A percentile compares a stretch with the other conserved stretches of the same genome.
Conservation (phyloP, 345 rosid species). For the Heritiera littoralis region DNA sequence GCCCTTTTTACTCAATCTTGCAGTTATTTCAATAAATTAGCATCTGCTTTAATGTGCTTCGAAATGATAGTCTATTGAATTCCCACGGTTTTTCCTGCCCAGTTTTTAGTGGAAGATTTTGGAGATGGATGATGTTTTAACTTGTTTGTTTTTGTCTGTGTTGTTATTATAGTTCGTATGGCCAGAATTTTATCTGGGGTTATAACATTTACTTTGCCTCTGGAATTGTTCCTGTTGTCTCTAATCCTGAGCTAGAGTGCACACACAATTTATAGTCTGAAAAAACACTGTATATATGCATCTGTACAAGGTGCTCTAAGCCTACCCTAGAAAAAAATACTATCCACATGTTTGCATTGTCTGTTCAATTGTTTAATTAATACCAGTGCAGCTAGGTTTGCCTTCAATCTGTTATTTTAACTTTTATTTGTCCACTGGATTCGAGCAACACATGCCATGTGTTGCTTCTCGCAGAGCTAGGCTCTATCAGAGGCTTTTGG, state of each 20-base stretch:
- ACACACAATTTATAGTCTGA: not conserved
- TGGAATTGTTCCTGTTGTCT: not conserved
- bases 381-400: not conserved
- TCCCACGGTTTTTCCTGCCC: not conserved
- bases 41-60: conserved; percentile 12
- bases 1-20: not conserved
- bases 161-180: not conserved
- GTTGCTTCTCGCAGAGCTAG: not conserved
- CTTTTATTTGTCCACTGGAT: not conserved
- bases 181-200: not conserved
- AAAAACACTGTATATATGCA: not conserved
- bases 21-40: conserved; percentile 10
- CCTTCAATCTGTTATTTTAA: not conserved
- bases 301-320: not conserved
- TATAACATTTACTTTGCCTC: not conserved
- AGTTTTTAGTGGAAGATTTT: not conserved
- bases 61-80: conserved; percentile 1
- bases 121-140: not conserved
- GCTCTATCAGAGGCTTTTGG: not conserved
- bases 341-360: not conserved
- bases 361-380: conserved; percentile 1
- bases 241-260: not conserved
- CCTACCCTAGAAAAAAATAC: not conserved
- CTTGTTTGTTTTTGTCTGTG: not conserved
- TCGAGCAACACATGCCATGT: not conserved